Conservation (phyloP, 176 grass and related monocot genomes). For the Lolium multiflorum region DNA sequence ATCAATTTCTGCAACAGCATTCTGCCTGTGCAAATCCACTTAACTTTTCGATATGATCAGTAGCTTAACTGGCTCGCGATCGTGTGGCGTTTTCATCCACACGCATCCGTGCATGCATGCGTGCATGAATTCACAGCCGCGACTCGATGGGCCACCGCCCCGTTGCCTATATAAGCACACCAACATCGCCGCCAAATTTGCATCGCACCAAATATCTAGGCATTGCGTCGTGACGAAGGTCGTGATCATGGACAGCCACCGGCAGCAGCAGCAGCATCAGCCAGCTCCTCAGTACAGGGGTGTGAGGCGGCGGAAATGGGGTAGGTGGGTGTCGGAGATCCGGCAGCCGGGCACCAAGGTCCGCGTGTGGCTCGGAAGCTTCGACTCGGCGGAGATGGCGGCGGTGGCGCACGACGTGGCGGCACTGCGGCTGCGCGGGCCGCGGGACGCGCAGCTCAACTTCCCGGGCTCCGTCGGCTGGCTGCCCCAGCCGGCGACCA, state of each 20-base stretch:
- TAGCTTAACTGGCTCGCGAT: neutral
- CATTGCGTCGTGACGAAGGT: neutral
- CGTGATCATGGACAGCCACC: slow-evolving; percentile 14
- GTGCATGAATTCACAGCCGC: neutral
- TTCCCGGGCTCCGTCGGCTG: slow-evolving; percentile 55
- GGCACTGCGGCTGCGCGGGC: slow-evolving; percentile 57
- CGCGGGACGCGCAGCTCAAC: slow-evolving; percentile 59
- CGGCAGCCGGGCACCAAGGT: slow-evolving; percentile 65
- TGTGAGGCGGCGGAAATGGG: slow-evolving; percentile 68
- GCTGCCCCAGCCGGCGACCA: slow-evolving; percentile 57
- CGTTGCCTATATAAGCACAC: slow-evolving; percentile 37
- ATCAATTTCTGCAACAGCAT: neutral
- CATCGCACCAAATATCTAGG: neutral
- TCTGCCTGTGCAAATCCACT: neutral
- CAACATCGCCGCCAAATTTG: slow-evolving; percentile 12
- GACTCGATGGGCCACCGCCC: neutral
- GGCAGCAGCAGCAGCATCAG: neutral
- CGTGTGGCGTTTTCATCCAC: neutral
- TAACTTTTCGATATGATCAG: neutral
- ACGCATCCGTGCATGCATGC: neutral
- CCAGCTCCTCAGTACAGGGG: slow-evolving; percentile 47
- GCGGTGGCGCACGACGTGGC: slow-evolving; percentile 77
- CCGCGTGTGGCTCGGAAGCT: slow-evolving; percentile 73
- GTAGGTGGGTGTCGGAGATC: slow-evolving; percentile 84
- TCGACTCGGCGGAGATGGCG: slow-evolving; percentile 71